Conservation (phyloP, 1,284 basidiomycete species). For the Fomitopsis pinicola region DNA sequence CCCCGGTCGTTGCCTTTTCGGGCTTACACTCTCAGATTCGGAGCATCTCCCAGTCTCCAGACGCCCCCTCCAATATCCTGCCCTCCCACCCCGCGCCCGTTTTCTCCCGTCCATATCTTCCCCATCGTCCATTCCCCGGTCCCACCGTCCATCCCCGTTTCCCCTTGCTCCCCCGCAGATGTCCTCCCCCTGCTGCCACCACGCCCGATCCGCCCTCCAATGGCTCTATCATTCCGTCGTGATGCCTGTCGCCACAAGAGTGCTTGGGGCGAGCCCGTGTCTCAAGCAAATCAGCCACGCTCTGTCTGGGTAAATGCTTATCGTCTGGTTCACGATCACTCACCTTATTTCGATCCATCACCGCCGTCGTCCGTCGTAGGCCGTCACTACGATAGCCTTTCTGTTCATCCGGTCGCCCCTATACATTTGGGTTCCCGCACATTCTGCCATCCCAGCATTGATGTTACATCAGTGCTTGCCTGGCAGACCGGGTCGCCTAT, state of each 20-base stretch:
- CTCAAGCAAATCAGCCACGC: not conserved
- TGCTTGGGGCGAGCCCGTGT: not conserved
- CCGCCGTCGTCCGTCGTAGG: not conserved
- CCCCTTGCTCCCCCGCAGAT: not conserved
- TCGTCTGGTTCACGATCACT: not conserved
- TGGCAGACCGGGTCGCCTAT: not conserved
- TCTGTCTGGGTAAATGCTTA: not conserved
- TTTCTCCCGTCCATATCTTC: not conserved
- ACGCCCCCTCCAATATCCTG: not conserved
- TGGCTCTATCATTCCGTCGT: not conserved
- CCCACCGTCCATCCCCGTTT: not conserved
- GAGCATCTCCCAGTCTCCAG: not conserved
- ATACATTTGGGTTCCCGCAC: not conserved
- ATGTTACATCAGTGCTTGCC: not conserved
- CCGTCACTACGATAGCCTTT: not conserved
- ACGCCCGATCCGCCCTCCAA: not conserved
- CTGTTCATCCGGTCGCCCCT: not conserved
- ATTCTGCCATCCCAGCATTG: not conserved
- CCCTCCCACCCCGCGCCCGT: not conserved
- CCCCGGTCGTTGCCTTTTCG: not conserved
- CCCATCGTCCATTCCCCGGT: not conserved
- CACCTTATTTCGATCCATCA: not conserved
- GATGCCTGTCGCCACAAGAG: not conserved
- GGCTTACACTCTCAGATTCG: not conserved
- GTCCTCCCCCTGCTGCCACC: not conserved